Evolutionary conservation across 306 rosid species (phyloP).

Genomic region (Pterocarpus santalinus): DNA sequence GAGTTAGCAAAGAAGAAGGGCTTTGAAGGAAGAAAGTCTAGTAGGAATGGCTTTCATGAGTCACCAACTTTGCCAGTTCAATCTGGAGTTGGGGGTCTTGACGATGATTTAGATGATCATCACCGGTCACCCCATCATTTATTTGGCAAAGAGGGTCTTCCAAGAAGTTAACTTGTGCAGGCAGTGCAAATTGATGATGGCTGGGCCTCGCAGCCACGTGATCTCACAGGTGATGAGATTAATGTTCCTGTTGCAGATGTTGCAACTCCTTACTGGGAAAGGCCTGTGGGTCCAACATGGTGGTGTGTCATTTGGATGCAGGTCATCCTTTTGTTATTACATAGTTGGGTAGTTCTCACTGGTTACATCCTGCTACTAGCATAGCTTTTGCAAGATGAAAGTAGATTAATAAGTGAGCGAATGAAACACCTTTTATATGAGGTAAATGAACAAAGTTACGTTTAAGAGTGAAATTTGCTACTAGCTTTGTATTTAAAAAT

Average conservation of each 20-base stretch:
- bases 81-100: constrained; percentile 34
- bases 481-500: not conserved
- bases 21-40: constrained; percentile 32
- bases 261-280: constrained; percentile 85
- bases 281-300: constrained; percentile 87
- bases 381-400: constrained; percentile 81
- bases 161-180: constrained; percentile 59
- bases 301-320: constrained; percentile 95
- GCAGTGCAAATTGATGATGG: constrained; percentile 51
- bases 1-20: constrained; percentile 48
- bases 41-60: constrained; percentile 36
- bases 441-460: constrained; percentile 50
- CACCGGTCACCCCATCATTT: constrained; percentile 25
- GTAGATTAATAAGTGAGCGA: constrained; percentile 77
- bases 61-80: constrained; percentile 13
- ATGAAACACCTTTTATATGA: constrained; percentile 91
- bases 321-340: constrained; percentile 63
- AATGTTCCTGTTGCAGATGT: constrained; percentile 68
- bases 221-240: constrained; percentile 53
- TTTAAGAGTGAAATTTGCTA: constrained; percentile 3
- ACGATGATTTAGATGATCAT: constrained; percentile 23
- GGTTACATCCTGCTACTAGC: constrained; percentile 92
- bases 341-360: constrained; percentile 80
- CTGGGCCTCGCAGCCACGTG: constrained; percentile 46
- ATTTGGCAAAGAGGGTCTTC: constrained; percentile 44